Evolutionary conservation across 805 yeast species (phyloP), one percentile per base, ranked within the genome.

Genomic region (Kodamaea hsintzibuensis): DNA sequence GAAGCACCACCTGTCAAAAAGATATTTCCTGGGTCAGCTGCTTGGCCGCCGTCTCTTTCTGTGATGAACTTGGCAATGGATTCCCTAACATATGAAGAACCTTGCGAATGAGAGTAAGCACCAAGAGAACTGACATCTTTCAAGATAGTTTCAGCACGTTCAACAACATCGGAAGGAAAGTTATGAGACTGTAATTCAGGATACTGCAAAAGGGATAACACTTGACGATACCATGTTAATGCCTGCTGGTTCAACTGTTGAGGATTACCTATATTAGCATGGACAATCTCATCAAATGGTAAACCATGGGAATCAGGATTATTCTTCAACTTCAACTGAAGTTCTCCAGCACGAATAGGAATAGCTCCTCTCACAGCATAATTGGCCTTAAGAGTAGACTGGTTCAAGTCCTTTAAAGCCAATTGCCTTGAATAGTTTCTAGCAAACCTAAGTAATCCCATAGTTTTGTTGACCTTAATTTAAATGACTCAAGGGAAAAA

Each of bases 201-300:
- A 68, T 89, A 88, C 72, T 95, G 97, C 61, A 93, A 73, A 44
- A 92, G 70, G 0, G 98, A 83, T 55, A 93, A 75, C 3, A 92
- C 96, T 68, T 92, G 96, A 63, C 99, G 82, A 72, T 91, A 92
- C 77, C 95, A 95, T n/a, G 96, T 89, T 62, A 95, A 78, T 0
- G 99, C 99, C 64, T 85, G 81, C 71, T 95, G 99, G 61, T 91
- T 93, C 66, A 95, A 79, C 69, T 93, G 98, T 72, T 95, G 99
- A 1, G 99, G 99, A 68, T 95, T 95, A 30, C 99, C 99, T 58
- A 95, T 95, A 68, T 95, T 95, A 58, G 97, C 95, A 64, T 84
- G 86, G 67, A 96, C 88, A 62, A 95, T 89, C 56, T 81, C 75
- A 43, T 81, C 72, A 66, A 91, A 95, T 0, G 96, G 96, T 59